Evolutionary conservation across 176 grass and related monocot genomes (phyloP).

Genomic region (Carex littledalei): DNA sequence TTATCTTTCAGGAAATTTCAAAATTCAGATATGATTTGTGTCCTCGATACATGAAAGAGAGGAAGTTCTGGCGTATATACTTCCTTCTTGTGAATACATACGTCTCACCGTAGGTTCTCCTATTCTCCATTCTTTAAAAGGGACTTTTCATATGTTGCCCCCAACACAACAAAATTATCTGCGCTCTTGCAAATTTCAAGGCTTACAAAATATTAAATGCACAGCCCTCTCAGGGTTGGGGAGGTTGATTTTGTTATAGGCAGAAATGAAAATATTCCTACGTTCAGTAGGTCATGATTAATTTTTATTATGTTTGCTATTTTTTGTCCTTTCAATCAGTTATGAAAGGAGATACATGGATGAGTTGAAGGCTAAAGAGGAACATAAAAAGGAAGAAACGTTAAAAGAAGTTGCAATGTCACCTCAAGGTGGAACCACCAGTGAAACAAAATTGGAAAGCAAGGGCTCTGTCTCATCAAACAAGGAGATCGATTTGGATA

Average conservation of each 20-base stretch:
- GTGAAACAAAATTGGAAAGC: constrained; percentile 52
- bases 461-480: constrained; percentile 68
- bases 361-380: constrained; percentile 64
- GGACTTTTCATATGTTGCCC: neutral
- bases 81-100: constrained; percentile 88
- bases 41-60: constrained; percentile 96
- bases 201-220: neutral
- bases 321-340: constrained; percentile 29
- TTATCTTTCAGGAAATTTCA: constrained; percentile 87
- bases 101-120: constrained; percentile 58
- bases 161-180: neutral
- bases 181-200: constrained; percentile 1
- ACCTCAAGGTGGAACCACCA: constrained; percentile 32
- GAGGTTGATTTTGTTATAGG: neutral
- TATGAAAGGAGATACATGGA: constrained; percentile 85
- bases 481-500: constrained; percentile 80
- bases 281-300: neutral
- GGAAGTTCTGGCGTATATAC: constrained; percentile 96
- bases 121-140: neutral
- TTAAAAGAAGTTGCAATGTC: constrained; percentile 39
- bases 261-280: neutral
- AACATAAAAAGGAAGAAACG: constrained; percentile 43
- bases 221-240: neutral
- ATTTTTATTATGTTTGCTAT: constrained; percentile 1
- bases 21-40: constrained; percentile 99